A percentile compares a stretch with the other conserved stretches of the same genome.
These are phyloP conservation scores for Leptoxyphium fumago DNA, from an alignment of 2,329 filamentous ascomycete species.

Conservation along the genomic window DNA sequence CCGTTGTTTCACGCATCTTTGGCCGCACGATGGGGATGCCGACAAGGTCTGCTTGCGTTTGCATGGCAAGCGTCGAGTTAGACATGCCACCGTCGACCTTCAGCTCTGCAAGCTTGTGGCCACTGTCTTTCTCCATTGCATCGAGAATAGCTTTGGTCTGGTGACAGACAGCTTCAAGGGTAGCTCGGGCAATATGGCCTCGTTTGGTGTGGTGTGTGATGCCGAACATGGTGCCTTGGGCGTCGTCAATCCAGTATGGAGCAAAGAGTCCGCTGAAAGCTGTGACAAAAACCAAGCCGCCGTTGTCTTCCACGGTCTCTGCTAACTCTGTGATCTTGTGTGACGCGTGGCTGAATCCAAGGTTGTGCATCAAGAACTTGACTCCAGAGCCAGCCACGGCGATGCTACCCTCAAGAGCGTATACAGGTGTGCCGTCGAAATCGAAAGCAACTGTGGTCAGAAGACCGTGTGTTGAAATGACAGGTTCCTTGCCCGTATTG, in stretches of 20 bases:
- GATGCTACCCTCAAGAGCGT: conserved; percentile 68
- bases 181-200: conserved; percentile 77
- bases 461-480: conserved; percentile 70
- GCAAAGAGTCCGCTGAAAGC: conserved; percentile 85
- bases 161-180: conserved; percentile 81
- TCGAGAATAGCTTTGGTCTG: conserved; percentile 85
- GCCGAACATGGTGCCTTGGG: conserved; percentile 62
- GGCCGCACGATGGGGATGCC: conserved; percentile 73
- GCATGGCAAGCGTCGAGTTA: conserved; percentile 81
- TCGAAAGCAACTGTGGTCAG: conserved; percentile 81
- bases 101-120: conserved; percentile 57
- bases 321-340: conserved; percentile 52
- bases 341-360: conserved; percentile 48
- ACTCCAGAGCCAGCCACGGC: conserved; percentile 66
- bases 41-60: conserved; percentile 75
- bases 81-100: conserved; percentile 83
- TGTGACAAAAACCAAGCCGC: conserved; percentile 73
- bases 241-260: conserved; percentile 90
- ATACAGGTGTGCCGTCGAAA: conserved; percentile 55
- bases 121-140: conserved; percentile 78
- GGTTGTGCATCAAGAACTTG: conserved; percentile 39
- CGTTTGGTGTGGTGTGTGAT: conserved; percentile 55
- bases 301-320: conserved; percentile 55
- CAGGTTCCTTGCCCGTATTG: conserved; percentile 72
- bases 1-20: conserved; percentile 79